Percentiles rank a stretch among this genome's conserved stretches.
Evolutionary conservation across 2,329 filamentous ascomycete species (phyloP).

Genomic region (Pseudogymnoascus sp.): DNA sequence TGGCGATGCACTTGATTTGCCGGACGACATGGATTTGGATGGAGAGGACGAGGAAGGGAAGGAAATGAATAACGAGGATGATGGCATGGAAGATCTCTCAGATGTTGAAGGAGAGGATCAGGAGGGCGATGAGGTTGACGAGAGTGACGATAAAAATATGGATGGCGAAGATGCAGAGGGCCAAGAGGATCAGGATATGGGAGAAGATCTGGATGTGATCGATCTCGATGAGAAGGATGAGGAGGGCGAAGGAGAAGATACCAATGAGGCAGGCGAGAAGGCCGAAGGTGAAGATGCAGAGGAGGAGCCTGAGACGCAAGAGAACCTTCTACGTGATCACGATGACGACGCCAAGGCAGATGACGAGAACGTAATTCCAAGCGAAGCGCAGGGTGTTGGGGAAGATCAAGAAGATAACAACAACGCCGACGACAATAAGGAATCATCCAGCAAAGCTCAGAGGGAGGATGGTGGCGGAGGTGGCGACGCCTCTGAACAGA

Average conservation of each 20-base stretch:
- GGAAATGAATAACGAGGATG: constrained; percentile 37
- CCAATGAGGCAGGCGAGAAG: constrained; percentile 43
- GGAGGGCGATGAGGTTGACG: constrained; percentile 25
- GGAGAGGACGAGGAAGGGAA: constrained; percentile 43
- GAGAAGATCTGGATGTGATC: constrained; percentile 26
- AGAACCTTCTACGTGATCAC: constrained; percentile 29
- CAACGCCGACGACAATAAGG: constrained; percentile 52
- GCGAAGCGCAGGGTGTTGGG: constrained; percentile 54
- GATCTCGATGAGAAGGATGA: constrained; percentile 26
- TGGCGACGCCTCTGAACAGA: constrained; percentile 54
- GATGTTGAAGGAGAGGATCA: constrained; percentile 20
- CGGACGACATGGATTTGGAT: constrained; percentile 63
- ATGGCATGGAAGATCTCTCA: constrained; percentile 29
- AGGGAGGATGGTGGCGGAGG: constrained; percentile 58
- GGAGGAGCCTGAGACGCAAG: constrained; percentile 43
- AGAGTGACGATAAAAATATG: constrained; percentile 37
- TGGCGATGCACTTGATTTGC: constrained; percentile 58
- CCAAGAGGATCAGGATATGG: constrained; percentile 32
- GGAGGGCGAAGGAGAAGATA: constrained; percentile 30
- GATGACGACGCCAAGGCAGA: constrained; percentile 43
- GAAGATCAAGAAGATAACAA: constrained; percentile 54
- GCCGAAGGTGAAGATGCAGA: constrained; percentile 39
- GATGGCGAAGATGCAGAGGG: constrained; percentile 31
- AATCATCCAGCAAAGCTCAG: constrained; percentile 52
- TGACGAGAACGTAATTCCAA: constrained; percentile 54